Conservation (phyloP, 139 green algal genomes). For the Nannochloris sp. region DNA sequence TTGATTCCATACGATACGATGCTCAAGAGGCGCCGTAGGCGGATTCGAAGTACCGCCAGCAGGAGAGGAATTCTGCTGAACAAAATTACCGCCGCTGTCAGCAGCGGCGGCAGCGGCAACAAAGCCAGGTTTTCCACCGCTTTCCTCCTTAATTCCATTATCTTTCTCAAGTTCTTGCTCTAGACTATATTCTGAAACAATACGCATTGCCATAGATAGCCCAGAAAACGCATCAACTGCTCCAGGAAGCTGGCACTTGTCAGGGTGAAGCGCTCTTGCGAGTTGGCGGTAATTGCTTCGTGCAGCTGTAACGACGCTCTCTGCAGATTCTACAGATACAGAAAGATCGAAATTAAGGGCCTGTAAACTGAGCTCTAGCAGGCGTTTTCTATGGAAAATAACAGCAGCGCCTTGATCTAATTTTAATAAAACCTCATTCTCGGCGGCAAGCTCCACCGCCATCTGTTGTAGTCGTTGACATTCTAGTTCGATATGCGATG, state of each 20-base stretch:
- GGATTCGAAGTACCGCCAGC: not conserved
- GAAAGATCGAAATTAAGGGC: no score
- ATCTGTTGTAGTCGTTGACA: no score
- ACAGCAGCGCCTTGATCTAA: no score
- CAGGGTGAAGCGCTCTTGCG: constrained; percentile 61
- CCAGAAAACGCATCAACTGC: constrained; percentile 52
- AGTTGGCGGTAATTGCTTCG: constrained; percentile 42
- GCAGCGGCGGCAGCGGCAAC: no score
- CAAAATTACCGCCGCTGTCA: not conserved
- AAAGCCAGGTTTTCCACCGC: no score
- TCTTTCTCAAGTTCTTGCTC: no score
- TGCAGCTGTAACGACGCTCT: not conserved
- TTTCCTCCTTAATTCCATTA: not conserved
- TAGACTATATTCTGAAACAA: not conserved
- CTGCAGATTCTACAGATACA: not conserved
- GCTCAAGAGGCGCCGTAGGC: not conserved
- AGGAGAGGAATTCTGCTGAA: not conserved
- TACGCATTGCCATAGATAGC: constrained; percentile 32
- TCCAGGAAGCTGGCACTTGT: constrained; percentile 48
- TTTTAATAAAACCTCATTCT: not conserved
- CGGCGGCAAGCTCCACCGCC: no score
- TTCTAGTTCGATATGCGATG: not conserved
- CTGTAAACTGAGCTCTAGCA: not conserved
- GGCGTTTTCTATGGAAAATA: not conserved
- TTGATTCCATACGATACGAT: constrained; percentile 5